Evolutionary conservation across 768 basidiomycete genomes (phyloP), one percentile per base, ranked within the genome.

Genomic region (Trametes sanguinea): DNA sequence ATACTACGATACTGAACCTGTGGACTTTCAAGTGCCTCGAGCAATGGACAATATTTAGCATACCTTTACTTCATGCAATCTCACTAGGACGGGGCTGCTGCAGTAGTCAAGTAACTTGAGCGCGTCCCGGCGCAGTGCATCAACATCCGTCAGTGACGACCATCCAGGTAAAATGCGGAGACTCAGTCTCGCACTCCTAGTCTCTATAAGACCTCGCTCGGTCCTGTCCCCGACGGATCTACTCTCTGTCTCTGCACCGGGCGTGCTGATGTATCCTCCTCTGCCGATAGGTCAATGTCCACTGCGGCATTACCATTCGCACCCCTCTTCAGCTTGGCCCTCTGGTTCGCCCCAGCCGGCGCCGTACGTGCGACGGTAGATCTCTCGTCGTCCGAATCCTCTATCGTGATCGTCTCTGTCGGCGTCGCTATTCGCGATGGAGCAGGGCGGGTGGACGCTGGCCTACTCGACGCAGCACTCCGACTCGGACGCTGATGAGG

Each of bases 141-240:
- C 11, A 37, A 11, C 35, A 37, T 37, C 35, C 35, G 14, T 43
- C 8, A 43, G 42, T 4, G 10, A 5, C n/a, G 1, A n/a, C 42
- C 10, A 16, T n/a, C 42, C n/a, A 13, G 42, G n/a, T 43, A 22
- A 22, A 22, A 22, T 22, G 22, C 22, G 13, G 4, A 43, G n/a
- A 43, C 42, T n/a, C 42, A 8, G 42, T 14, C 10, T 14, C 10
- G 7, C 13, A 8, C 5, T 13, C 42, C 55, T 52, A 71, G 47
- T 73, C 51, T 71, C 72, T 14, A 73, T 71, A 3, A 71, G 9
- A 73, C 69, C 29, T 72, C 71, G 22, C 59, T 60, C 35, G 62
- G 29, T 14, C 37, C 61, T 22, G 22, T 22, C 22, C 22, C 22
- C 14, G 58, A 22, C 13, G 60, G 54, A 33, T 55, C 60, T 43